phyloP scores from a whole-genome alignment of 2,329 filamentous ascomycete genomes.

The Cadophora luteo-olivacea region DNA sequence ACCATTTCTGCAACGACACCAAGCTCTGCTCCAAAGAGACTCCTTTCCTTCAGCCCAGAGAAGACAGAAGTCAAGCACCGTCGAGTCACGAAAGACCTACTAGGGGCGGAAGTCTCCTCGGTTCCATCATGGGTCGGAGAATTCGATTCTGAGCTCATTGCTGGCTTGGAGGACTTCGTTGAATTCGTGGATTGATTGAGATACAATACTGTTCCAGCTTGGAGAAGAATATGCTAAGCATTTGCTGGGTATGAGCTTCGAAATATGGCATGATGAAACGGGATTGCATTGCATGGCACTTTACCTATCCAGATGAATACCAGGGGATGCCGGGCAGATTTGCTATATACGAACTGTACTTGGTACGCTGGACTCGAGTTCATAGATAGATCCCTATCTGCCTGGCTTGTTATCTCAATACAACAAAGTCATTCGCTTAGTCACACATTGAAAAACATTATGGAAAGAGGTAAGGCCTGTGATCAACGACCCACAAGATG shows the following conservation, averaged over 20 bases:
- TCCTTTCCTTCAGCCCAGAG: conserved; percentile 23
- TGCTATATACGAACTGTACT: neutral
- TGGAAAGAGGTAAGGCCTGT: neutral
- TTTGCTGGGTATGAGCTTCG: neutral
- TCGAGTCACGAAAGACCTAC: conserved; percentile 26
- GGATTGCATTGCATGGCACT: neutral
- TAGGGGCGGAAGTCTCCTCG: conserved; percentile 13
- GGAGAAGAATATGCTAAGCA: neutral
- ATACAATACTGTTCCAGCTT: neutral
- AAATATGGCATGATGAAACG: neutral
- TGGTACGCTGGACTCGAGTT: neutral
- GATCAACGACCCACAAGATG: neutral
- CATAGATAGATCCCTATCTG: conserved; percentile 6
- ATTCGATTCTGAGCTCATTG: conserved; percentile 44
- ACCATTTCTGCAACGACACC: conserved; percentile 11
- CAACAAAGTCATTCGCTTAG: neutral
- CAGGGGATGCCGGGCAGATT: neutral
- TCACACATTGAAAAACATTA: neutral
- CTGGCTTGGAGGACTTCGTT: conserved; percentile 42
- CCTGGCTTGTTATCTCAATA: neutral
- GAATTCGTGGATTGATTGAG: conserved; percentile 34
- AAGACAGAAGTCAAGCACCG: conserved; percentile 32
- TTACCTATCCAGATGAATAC: neutral
- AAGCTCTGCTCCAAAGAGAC: conserved; percentile 27
- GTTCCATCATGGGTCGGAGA: conserved; percentile 44